Base-by-base conservation (phyloP, 2,329 filamentous ascomycete genomes). In the Epichloe elymi region DNA sequence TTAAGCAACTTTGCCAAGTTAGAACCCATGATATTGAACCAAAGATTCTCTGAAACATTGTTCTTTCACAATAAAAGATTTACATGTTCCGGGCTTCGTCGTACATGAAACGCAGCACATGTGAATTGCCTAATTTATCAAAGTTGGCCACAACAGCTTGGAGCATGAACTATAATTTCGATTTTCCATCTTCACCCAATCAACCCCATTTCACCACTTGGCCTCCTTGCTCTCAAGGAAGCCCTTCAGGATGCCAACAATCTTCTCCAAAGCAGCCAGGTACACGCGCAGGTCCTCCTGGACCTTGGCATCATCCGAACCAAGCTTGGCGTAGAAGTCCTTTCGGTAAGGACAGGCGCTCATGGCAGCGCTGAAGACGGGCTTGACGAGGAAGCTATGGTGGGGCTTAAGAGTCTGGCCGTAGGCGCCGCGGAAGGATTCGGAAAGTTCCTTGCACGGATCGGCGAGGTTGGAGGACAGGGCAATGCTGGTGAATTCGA, bases 291-390 rank as follows among this genome's bases (percentile, higher is more conserved):
- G 68, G 63, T 86, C 80, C 51, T 69, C 64, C 44, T 74, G 60
- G 46, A 93, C 83, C 68, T 83, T 79, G 33, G 65, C 70, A 39
- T 77, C 68, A 63, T 87, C 79, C 19, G 74, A 72, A 38, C 86
- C 89, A 42, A 98, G 75, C 79, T 96, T 95, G 57, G 70, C 70
- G 67, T 96, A 97, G 66, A 98, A 97, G 69, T 91, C 87, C 67
- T 87, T 88, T 59, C 91, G 82, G 76, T 96, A 95, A 2, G 93
- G 93, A 59, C 86, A 91, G 17, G 89, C 90, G 60, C 80, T 80
- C 89, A 98, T 95, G 66, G 91, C 91, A 55, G 89, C 85, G 60
- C 78, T 86, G 78, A 97, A 97, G 65, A 96, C 77, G 54, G 88
- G 88, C 78, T 95, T 95, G 61, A 96, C 74, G 56, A 96, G 61